phyloP scores from a whole-genome alignment of 2,329 filamentous ascomycete species.

The Leptographium wingfieldii region DNA sequence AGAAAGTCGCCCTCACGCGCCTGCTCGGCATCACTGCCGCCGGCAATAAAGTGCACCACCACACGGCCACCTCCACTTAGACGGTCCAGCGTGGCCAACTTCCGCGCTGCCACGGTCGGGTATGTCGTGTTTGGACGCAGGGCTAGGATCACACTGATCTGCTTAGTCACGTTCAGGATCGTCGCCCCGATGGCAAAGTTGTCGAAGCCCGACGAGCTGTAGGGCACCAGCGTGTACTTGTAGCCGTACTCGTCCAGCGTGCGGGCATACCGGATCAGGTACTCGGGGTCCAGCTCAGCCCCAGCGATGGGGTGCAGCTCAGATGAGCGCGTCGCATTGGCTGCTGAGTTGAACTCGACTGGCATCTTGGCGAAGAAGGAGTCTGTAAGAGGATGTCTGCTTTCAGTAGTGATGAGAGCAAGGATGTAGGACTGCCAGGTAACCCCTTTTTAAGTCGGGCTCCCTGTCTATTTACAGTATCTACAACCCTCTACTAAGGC shows the following conservation, averaged over 20 bases:
- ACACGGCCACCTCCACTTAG: constrained; percentile 44
- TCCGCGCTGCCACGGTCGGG: constrained; percentile 49
- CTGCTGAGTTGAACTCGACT: constrained; percentile 45
- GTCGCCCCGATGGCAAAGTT: constrained; percentile 47
- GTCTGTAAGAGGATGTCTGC: too few species aligned
- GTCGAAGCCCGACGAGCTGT: constrained; percentile 41
- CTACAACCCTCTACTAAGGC: too few species aligned
- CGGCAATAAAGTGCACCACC: constrained; percentile 47
- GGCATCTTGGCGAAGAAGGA: constrained; percentile 19
- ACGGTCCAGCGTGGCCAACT: constrained; percentile 47
- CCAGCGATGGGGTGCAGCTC: constrained; percentile 40
- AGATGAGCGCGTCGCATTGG: constrained; percentile 43
- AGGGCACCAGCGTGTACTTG: constrained; percentile 50
- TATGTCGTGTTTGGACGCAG: constrained; percentile 49
- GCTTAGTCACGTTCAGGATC: constrained; percentile 42
- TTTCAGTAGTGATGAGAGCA: too few species aligned
- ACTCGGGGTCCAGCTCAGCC: constrained; percentile 35
- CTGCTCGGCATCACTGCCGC: constrained; percentile 47
- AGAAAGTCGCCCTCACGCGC: constrained; percentile 48
- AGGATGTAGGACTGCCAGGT: too few species aligned
- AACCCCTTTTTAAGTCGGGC: too few species aligned
- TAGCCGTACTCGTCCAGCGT: constrained; percentile 46
- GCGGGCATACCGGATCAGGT: constrained; percentile 41
- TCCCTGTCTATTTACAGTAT: too few species aligned
- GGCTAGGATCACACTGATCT: constrained; percentile 48